Percentiles rank a stretch among this genome's conserved stretches.
phyloP scores from a whole-genome alignment of 1,139 yeast species.

The Arxiozyma heterogenica region DNA sequence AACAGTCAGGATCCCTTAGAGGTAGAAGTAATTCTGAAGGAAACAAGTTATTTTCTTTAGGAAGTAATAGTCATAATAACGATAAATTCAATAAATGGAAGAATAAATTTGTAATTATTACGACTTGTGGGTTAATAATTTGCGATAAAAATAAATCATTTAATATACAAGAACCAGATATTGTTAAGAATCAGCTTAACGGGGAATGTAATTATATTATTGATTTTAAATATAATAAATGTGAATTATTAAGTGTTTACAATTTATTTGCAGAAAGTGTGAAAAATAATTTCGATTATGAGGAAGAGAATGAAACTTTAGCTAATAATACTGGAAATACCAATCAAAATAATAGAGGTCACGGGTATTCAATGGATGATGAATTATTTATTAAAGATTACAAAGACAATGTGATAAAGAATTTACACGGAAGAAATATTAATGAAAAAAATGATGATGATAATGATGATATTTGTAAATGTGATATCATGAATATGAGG shows the following conservation, averaged over 20 bases:
- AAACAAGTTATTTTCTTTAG: conserved; percentile 29
- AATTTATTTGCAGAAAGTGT: conserved; percentile 20
- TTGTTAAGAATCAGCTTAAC: conserved; percentile 16
- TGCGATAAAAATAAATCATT: conserved; percentile 30
- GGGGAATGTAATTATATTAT: conserved; percentile 26
- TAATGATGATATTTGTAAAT: neutral
- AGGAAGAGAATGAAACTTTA: conserved; percentile 5
- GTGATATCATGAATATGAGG: neutral
- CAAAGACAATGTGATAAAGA: neutral
- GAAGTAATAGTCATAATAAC: neutral
- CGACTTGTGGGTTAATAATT: conserved; percentile 39
- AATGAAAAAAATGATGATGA: neutral
- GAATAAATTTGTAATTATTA: conserved; percentile 36
- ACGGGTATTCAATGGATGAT: neutral
- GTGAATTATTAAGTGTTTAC: conserved; percentile 10
- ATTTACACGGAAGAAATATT: neutral
- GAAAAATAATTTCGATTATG: neutral
- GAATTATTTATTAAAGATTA: neutral
- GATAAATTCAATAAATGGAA: conserved; percentile 33
- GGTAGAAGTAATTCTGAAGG: conserved; percentile 3
- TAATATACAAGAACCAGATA: conserved; percentile 24
- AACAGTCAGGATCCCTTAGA: neutral
- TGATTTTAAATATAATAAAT: conserved; percentile 14
- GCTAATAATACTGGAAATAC: neutral
- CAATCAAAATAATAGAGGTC: neutral